Conservation (phyloP, 257 asterid species). For the Salvia miltiorrhiza region DNA sequence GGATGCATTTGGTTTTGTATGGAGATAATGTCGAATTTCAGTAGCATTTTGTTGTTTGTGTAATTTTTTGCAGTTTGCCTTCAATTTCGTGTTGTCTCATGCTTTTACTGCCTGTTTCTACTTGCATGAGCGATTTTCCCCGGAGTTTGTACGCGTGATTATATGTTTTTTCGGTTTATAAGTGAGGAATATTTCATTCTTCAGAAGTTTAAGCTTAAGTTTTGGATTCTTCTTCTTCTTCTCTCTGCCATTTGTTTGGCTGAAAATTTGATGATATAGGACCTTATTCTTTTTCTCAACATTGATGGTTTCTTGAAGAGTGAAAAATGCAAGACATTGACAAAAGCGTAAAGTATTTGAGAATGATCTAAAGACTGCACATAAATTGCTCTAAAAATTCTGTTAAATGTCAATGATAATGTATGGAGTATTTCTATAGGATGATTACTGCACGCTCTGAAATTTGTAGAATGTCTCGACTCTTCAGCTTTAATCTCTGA, state of each 20-base stretch:
- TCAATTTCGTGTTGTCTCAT: not conserved
- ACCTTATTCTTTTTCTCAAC: not conserved
- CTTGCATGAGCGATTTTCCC: constrained; percentile 15
- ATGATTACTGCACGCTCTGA: not conserved
- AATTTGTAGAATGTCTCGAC: not conserved
- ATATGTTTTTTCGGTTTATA: not conserved
- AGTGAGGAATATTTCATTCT: not conserved
- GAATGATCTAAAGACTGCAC: not conserved
- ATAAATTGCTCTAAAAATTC: not conserved
- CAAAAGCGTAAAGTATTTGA: not conserved
- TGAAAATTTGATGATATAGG: not conserved
- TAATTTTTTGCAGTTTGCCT: not conserved
- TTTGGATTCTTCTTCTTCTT: not conserved
- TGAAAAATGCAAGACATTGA: not conserved
- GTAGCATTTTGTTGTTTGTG: not conserved
- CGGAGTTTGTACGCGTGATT: not conserved
- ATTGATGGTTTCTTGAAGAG: not conserved
- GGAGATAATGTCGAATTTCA: not conserved
- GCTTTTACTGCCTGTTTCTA: not conserved
- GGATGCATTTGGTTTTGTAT: not conserved
- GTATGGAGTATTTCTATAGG: not conserved
- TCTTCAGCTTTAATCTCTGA: not conserved
- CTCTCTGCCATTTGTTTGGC: not conserved
- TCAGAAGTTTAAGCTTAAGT: not conserved
- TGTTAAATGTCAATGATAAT: not conserved